Base-by-base conservation (phyloP, 2,329 filamentous ascomycete species). In the Aureobasidium zeae region DNA sequence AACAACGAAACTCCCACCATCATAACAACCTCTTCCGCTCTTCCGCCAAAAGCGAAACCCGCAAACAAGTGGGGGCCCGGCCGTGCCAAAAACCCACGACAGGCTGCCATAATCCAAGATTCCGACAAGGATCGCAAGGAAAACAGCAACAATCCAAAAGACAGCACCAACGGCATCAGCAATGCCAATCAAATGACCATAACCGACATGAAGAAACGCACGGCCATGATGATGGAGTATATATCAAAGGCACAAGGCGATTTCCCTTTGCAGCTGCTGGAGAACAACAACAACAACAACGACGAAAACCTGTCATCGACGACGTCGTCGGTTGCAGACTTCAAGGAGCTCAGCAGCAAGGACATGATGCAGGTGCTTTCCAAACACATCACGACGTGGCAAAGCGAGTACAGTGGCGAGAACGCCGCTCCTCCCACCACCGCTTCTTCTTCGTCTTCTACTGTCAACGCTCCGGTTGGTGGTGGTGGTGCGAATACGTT, bases 301-400 rank as follows among this genome's bases (percentile, higher is more conserved):
- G 46, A 29, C 20, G n/a, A n/a, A n/a, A n/a, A n/a, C n/a, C n/a
- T n/a, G n/a, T n/a, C n/a, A n/a, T n/a, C n/a, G n/a, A 13, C 41
- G 30, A n/a, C n/a, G n/a, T n/a, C n/a, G n/a, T n/a, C n/a, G 59
- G 72, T 93, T 6, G 86, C 94, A 58, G 74, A 80, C 1, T 94
- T 94, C 61, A 84, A 81, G 53, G 75, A 82, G 7, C 68, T 94
- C 51, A 83, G 70, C 46, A 87, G 82, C 53, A 70, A 85, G 51
- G 85, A 93, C 63, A 93, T 94, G 85, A 93, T 93, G 85, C 86
- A 93, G 60, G 73, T 79, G 53, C 64, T 94, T 59, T 88, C 83
- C 49, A 74, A 83, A 49, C 79, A 87, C 59, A 72, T 94, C 55
- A 76, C 89, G 52, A 82, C 83, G 56, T 94, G 86, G 86, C 86